Evolutionary conservation across 306 rosid species (phyloP).

Genomic region (Herpetospermum pedunculosum): DNA sequence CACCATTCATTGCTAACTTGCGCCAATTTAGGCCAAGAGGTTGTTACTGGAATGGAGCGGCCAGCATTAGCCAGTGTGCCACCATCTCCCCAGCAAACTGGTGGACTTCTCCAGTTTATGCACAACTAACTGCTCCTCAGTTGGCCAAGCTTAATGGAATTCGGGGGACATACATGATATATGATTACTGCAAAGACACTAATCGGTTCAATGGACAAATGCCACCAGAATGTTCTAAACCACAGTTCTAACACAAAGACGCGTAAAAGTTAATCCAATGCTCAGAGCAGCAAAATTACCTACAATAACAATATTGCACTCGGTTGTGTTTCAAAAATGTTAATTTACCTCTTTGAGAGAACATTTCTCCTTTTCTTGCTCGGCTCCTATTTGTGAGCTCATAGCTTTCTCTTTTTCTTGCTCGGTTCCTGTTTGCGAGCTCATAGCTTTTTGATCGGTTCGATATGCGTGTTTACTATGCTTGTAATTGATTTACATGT

Average conservation of each 20-base stretch:
- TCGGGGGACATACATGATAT: slow-evolving; percentile 46
- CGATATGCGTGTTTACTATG: not conserved
- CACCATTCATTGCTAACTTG: slow-evolving; percentile 58
- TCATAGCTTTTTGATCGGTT: not conserved
- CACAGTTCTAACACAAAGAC: not conserved
- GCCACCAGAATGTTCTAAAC: slow-evolving; percentile 33
- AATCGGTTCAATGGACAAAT: slow-evolving; percentile 43
- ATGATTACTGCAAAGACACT: slow-evolving; percentile 63
- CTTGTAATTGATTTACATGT: not conserved
- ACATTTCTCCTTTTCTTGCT: not conserved
- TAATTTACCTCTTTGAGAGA: not conserved
- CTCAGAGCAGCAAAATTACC: not conserved
- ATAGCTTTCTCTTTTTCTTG: not conserved
- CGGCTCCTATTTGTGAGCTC: not conserved
- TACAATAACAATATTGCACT: not conserved
- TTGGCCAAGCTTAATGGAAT: slow-evolving; percentile 43
- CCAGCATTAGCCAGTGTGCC: slow-evolving; percentile 47
- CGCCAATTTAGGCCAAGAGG: slow-evolving; percentile 56
- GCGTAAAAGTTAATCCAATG: not conserved
- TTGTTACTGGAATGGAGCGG: slow-evolving; percentile 52
- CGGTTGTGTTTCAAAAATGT: not conserved
- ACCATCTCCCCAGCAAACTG: slow-evolving; percentile 35
- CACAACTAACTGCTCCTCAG: slow-evolving; percentile 24
- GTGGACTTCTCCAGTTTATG: slow-evolving; percentile 50
- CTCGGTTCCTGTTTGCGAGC: not conserved